Evolutionary conservation across 352 stramenopile genomes (phyloP), one percentile per base, ranked within the genome.

Genomic region (Pythium utonaiense): DNA sequence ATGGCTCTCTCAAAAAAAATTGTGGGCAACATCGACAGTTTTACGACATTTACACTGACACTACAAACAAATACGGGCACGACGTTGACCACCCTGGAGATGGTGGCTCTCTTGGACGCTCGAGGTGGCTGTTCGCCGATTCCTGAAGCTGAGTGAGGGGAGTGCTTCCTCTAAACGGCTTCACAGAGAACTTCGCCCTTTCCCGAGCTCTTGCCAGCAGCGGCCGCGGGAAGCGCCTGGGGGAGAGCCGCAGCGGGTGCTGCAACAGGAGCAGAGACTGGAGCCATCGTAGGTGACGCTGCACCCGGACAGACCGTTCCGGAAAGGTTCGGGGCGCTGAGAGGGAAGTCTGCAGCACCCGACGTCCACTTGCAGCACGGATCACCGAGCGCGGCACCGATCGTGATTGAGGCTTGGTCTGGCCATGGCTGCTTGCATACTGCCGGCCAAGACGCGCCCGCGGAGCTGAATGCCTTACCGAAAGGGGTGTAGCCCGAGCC

Each of bases 301-400:
- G 17, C 51, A 16, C 21, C 16, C 4, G 24, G 22, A 25, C 51
- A 60, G 1, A 19, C 30, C 25, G 31, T 49, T 12, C 36, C 53
- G 0, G 27, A 9, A 4, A 19, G 19, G 24, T 31, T 22, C 10
- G 41, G 53, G 10, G 25, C 51, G 22, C 33, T 38, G 31, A 57
- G 51, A 21, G 33, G 9, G 14, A n/a, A 17, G 25, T 57, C n/a
- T 4, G 51, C 19, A 7, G 33, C 22, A 28, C 51, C 51, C 6
- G n/a, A 24, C 7, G 31, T 54, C 54, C 54, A 62, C 54, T 53
- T 62, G 54, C 54, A 62, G 41, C 54, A 62, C 25, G 54, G 54
- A 31, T 62, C 54, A 10, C 54, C 54, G 28, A 62, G 54, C n/a
- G 44, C 54, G 13, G 41, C 54, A 34, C 57, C 57, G 34, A 51